phyloP scores from a whole-genome alignment of 202 grass and related monocot genomes.

The Panicum virgatum region DNA sequence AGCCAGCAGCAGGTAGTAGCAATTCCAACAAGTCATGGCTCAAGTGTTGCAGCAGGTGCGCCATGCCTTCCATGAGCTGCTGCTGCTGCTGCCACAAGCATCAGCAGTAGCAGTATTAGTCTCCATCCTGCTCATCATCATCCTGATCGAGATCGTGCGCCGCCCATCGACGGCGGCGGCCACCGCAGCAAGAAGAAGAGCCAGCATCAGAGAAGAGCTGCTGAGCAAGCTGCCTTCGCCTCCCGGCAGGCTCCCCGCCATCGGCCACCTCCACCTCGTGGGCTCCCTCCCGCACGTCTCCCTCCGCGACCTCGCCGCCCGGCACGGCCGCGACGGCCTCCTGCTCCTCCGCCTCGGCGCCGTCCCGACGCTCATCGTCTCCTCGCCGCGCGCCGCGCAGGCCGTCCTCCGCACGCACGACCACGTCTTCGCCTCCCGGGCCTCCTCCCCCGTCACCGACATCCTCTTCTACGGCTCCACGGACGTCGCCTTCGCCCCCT shows the following conservation, averaged over 20 bases:
- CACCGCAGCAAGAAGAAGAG: background rate
- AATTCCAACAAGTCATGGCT: too few species aligned
- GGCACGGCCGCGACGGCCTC: too few species aligned
- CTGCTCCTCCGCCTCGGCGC: constrained; percentile 6
- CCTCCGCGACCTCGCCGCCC: too few species aligned
- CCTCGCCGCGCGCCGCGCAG: background rate
- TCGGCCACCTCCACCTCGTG: too few species aligned
- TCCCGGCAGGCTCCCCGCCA: too few species aligned
- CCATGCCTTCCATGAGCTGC: background rate
- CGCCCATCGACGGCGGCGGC: background rate
- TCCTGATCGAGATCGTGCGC: background rate
- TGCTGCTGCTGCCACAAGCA: background rate
- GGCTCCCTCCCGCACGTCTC: too few species aligned
- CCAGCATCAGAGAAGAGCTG: background rate
- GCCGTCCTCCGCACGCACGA: background rate
- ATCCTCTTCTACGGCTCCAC: constrained; percentile 18
- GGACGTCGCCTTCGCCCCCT: background rate
- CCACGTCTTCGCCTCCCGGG: constrained; percentile 9
- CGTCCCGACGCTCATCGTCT: background rate
- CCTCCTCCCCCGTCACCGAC: background rate
- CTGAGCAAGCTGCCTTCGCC: constrained; percentile 27
- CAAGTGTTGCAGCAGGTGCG: background rate
- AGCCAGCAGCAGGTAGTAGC: too few species aligned
- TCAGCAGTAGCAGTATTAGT: background rate
- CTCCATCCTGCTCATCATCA: background rate